These are phyloP conservation scores for Phellopilus nigrolimitatus DNA, from an alignment of 1,284 basidiomycete genomes.

Conservation along the genomic window DNA sequence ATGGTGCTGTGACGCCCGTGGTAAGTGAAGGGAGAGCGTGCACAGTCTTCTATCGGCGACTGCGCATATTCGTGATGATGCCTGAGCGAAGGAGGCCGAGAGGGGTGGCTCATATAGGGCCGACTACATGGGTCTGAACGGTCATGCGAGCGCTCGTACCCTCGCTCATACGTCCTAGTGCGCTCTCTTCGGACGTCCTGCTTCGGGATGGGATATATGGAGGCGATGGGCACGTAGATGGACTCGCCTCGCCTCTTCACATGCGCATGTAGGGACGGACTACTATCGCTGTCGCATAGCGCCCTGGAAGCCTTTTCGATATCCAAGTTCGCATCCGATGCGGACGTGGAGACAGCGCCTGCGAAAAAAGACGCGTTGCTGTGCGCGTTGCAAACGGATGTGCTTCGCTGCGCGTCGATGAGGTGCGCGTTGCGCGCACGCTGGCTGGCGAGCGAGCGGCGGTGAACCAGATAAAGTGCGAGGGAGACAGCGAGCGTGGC, in stretches of 20 bases:
- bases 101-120: neutral
- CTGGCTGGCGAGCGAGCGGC: conserved; percentile 16
- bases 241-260: neutral
- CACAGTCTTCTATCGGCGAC: neutral
- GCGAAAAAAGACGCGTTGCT: neutral
- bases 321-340: conserved; percentile 7
- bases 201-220: conserved; percentile 10
- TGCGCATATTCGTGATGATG: neutral
- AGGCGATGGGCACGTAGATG: neutral
- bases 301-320: conserved; percentile 18
- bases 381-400: neutral
- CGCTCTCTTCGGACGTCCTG: conserved; percentile 14
- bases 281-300: neutral
- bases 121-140: neutral
- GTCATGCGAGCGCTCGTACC: conserved; percentile 3
- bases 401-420: conserved; percentile 3
- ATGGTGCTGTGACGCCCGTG: neutral
- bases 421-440: conserved; percentile 11
- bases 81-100: neutral
- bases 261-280: neutral
- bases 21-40: neutral
- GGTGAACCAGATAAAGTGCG: conserved; percentile 14
- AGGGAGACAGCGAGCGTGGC: conserved; percentile 34
- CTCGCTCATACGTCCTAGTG: conserved; percentile 1
- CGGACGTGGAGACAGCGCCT: neutral